These are phyloP conservation scores for Orbilia brochopaga DNA, from an alignment of 2,329 filamentous ascomycete species.

Conservation along the genomic window DNA sequence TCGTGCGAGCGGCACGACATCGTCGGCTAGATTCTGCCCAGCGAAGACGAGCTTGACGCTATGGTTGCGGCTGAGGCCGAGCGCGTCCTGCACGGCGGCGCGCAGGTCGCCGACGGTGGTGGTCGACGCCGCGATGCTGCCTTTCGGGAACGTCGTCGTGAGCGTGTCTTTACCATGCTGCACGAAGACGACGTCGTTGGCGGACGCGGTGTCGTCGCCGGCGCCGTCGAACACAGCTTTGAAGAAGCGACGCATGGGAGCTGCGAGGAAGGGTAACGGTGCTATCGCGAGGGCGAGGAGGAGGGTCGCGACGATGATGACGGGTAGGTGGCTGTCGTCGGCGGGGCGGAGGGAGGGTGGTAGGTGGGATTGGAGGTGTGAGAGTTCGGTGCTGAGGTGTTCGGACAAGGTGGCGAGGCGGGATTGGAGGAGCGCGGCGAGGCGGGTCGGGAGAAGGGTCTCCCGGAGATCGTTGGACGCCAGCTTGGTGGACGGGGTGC, in stretches of 20 bases:
- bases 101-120: constrained; percentile 27
- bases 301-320: constrained; percentile 1
- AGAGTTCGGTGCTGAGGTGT: constrained; percentile 22
- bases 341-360: constrained; percentile 25
- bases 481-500: constrained; percentile 24
- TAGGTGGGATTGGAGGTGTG: constrained; percentile 38
- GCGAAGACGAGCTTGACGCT: constrained; percentile 52
- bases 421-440: constrained; percentile 37
- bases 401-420: constrained; percentile 31
- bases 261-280: constrained; percentile 16
- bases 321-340: constrained; percentile 22
- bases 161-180: constrained; percentile 29
- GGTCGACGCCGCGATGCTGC: constrained; percentile 12
- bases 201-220: constrained; percentile 17
- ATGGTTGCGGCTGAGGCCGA: constrained; percentile 28
- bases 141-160: constrained; percentile 25
- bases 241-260: constrained; percentile 42
- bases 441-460: constrained; percentile 38
- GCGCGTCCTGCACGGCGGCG: constrained; percentile 13
- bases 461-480: constrained; percentile 44
- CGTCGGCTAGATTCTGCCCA: constrained; percentile 52
- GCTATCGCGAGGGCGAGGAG: constrained; percentile 24
- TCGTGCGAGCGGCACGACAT: constrained; percentile 44
- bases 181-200: constrained; percentile 18
- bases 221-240: constrained; percentile 31